Evolutionary conservation across 2,329 filamentous ascomycete genomes (phyloP).

Genomic region (Mycosphaerella sp.): DNA sequence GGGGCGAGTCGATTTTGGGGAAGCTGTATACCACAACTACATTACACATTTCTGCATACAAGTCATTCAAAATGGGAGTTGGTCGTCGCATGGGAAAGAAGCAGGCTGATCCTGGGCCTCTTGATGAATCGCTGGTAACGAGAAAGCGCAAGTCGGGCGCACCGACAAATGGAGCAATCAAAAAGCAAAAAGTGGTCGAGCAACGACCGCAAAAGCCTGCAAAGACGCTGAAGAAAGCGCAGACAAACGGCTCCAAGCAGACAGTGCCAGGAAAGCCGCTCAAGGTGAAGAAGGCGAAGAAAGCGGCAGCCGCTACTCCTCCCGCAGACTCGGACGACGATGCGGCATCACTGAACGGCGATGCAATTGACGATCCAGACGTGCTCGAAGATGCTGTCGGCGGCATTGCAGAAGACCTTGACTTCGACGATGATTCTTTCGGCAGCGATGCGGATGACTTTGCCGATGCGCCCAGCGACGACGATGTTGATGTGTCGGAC

Average conservation of each 20-base stretch:
- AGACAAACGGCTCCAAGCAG: constrained; percentile 33
- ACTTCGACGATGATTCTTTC: constrained; percentile 31
- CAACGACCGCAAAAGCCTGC: constrained; percentile 41
- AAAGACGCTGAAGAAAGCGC: constrained; percentile 28
- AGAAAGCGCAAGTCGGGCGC: constrained; percentile 78
- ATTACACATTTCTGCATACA: neutral
- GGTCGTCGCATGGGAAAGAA: constrained; percentile 50
- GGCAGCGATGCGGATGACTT: constrained; percentile 31
- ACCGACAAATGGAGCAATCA: constrained; percentile 49
- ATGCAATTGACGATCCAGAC: constrained; percentile 35
- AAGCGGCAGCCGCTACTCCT: constrained; percentile 29
- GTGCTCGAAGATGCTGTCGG: constrained; percentile 46
- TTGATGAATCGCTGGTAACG: constrained; percentile 68
- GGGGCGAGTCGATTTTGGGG: too few relatives aligned
- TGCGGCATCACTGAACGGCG: constrained; percentile 22
- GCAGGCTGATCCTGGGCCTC: constrained; percentile 75
- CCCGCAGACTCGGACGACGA: constrained; percentile 33
- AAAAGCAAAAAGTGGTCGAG: constrained; percentile 59
- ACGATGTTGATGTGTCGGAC: constrained; percentile 59
- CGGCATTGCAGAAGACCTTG: constrained; percentile 29
- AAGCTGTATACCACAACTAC: neutral
- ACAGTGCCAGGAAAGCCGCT: constrained; percentile 1
- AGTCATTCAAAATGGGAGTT: constrained; percentile 17
- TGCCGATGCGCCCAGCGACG: constrained; percentile 34
- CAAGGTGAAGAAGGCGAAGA: constrained; percentile 21